phyloP scores from a whole-genome alignment of 2,329 filamentous ascomycete species.

The Xylaria multiplex region DNA sequence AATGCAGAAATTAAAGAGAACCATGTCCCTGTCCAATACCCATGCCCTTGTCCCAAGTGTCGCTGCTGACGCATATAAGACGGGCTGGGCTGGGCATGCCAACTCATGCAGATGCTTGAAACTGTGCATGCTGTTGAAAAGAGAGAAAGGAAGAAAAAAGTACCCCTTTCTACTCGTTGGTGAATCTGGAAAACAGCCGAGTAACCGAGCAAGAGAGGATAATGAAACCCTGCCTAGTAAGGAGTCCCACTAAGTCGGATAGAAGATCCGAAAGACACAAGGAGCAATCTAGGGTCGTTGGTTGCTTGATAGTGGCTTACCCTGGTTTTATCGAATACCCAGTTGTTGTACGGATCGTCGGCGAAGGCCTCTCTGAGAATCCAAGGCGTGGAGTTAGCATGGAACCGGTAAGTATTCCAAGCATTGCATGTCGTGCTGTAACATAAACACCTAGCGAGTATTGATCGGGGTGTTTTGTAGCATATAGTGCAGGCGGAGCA shows the following conservation, averaged over 20 bases:
- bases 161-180: conserved; percentile 1
- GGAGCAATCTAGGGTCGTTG: neutral
- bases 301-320: conserved; percentile 36
- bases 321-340: conserved; percentile 49
- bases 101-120: conserved; percentile 23
- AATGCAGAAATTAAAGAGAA: neutral
- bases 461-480: neutral
- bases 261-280: conserved; percentile 19
- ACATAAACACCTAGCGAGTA: neutral
- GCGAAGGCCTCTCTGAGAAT: conserved; percentile 47
- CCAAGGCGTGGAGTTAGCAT: conserved; percentile 36
- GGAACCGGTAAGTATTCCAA: conserved; percentile 21
- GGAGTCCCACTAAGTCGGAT: conserved; percentile 14
- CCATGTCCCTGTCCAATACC: too few relatives aligned
- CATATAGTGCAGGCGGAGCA: too few relatives aligned
- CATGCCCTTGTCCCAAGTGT: neutral
- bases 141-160: neutral
- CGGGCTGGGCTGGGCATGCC: conserved; percentile 4
- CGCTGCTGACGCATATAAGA: conserved; percentile 1
- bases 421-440: conserved; percentile 7
- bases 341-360: conserved; percentile 50
- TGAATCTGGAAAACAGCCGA: conserved; percentile 34
- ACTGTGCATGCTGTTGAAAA: conserved; percentile 27
- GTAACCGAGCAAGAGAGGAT: conserved; percentile 26
- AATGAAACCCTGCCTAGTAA: conserved; percentile 28